Evolutionary conservation across 768 basidiomycete species (phyloP).

Genomic region (Termitomyces sp.): DNA sequence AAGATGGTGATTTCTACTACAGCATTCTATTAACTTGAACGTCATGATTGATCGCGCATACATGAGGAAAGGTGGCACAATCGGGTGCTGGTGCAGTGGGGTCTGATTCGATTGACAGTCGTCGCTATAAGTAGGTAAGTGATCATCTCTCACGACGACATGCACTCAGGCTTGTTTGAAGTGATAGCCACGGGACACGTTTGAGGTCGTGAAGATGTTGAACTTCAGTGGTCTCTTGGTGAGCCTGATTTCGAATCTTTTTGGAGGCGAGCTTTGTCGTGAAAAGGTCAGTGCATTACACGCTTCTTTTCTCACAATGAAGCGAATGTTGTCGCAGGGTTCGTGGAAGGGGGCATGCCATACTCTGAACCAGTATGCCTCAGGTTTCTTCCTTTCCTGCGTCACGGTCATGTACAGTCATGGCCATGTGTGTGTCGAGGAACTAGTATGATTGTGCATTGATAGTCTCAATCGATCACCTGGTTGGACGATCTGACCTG

Average conservation of each 20-base stretch:
- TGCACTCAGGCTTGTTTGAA: background rate
- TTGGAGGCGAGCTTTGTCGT: background rate
- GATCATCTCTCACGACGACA: background rate
- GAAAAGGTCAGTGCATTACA: background rate
- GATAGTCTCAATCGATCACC: too few relatives aligned
- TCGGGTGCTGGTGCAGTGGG: background rate
- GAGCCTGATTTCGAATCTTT: too few relatives aligned
- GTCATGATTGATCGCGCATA: background rate
- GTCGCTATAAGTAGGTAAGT: background rate
- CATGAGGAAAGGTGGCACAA: background rate
- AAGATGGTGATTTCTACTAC: background rate
- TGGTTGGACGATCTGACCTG: too few relatives aligned
- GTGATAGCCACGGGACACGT: background rate
- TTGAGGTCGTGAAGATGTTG: too few relatives aligned
- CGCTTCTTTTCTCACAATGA: background rate
- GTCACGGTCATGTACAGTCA: too few relatives aligned
- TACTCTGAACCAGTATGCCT: too few relatives aligned
- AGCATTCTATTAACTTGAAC: background rate
- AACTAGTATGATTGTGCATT: too few relatives aligned
- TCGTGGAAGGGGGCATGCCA: background rate
- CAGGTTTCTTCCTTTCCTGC: too few relatives aligned
- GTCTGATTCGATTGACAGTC: background rate
- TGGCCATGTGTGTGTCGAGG: too few relatives aligned
- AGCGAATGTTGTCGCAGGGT: background rate
- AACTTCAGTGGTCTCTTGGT: too few relatives aligned